Conservation (phyloP, 768 basidiomycete genomes). For the Mycena chlorophos region DNA sequence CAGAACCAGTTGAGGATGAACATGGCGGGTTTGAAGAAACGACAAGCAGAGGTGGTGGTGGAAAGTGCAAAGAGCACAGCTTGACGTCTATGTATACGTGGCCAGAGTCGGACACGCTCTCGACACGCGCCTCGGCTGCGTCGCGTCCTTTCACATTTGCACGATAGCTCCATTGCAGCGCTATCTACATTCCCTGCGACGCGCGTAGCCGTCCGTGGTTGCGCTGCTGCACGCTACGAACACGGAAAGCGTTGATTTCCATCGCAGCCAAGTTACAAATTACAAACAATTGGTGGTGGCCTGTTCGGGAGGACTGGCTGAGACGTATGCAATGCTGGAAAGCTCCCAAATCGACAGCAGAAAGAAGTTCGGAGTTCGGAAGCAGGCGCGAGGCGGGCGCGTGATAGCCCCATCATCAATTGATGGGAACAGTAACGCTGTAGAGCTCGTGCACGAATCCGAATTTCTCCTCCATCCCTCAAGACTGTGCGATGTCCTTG, state of each 20-base stretch:
- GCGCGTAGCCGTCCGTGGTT: too few relatives aligned
- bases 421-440: background rate
- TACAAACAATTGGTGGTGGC: too few relatives aligned
- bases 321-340: too few relatives aligned
- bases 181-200: too few relatives aligned
- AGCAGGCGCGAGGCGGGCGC: too few relatives aligned
- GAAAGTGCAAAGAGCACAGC: conserved; percentile 4
- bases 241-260: too few relatives aligned
- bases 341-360: too few relatives aligned
- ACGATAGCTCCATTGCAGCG: background rate
- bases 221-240: too few relatives aligned
- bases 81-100: background rate
- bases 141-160: background rate
- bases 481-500: background rate
- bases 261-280: too few relatives aligned
- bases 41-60: conserved; percentile 22
- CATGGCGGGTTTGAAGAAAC: conserved; percentile 43
- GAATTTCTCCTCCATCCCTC: background rate
- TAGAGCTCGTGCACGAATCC: background rate
- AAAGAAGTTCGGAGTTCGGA: too few relatives aligned
- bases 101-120: background rate
- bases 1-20: conserved; percentile 95
- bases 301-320: too few relatives aligned
- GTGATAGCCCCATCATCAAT: too few relatives aligned
- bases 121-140: background rate